These are phyloP conservation scores for Chaetothyriales sp. DNA, from an alignment of 2,329 filamentous ascomycete species.

Conservation along the genomic window DNA sequence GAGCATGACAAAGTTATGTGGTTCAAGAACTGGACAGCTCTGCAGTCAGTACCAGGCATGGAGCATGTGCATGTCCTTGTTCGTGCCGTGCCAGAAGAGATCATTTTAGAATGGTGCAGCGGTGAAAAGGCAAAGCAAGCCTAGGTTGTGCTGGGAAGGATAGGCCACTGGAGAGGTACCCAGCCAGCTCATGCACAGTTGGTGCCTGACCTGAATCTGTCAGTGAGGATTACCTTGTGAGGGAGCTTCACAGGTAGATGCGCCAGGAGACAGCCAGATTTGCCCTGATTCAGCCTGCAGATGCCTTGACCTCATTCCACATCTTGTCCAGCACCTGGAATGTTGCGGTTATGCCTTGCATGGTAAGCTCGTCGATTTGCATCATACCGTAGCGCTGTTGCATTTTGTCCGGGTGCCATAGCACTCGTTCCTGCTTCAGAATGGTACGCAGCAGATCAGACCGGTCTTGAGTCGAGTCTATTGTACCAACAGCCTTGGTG, in stretches of 20 bases:
- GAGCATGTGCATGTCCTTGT: conserved; percentile 44
- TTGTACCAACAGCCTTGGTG: conserved; percentile 10
- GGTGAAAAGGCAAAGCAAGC: conserved; percentile 11
- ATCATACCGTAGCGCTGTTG: conserved; percentile 72
- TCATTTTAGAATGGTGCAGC: conserved; percentile 31
- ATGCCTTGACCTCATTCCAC: conserved; percentile 39
- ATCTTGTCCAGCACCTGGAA: conserved; percentile 80
- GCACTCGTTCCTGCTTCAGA: conserved; percentile 70
- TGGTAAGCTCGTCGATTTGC: conserved; percentile 56
- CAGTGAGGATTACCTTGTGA: background rate
- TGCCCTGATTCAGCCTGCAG: background rate
- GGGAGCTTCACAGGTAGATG: no score
- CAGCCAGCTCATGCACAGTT: background rate
- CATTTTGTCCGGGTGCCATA: conserved; percentile 97
- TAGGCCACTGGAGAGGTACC: background rate
- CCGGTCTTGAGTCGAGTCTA: background rate
- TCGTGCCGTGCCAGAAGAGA: conserved; percentile 30
- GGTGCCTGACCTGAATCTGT: background rate
- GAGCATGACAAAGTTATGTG: conserved; percentile 38
- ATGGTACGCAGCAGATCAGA: conserved; percentile 29
- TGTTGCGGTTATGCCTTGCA: conserved; percentile 70
- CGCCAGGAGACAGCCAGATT: background rate
- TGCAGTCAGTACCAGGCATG: conserved; percentile 45
- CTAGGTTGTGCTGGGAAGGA: background rate
- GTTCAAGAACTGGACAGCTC: conserved; percentile 49